Percentiles rank a stretch among this genome's conserved stretches.
These are phyloP conservation scores for Pseudogymnoascus sp. DNA, from an alignment of 2,329 filamentous ascomycete genomes.

Conservation along the genomic window DNA sequence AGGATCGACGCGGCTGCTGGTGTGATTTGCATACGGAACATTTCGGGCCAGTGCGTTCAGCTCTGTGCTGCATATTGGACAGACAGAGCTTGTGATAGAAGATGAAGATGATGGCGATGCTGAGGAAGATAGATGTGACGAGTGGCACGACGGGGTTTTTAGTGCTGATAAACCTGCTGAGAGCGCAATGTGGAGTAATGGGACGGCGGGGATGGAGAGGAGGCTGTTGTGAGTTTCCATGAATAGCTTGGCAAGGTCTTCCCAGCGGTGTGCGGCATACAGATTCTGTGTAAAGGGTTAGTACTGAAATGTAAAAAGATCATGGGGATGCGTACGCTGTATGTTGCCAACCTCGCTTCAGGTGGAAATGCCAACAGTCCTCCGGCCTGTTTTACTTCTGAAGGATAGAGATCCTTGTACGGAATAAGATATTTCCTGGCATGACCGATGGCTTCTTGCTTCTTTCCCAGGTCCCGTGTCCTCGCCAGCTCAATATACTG, in stretches of 20 bases:
- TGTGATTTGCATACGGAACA: conserved; percentile 92
- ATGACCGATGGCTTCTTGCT: conserved; percentile 70
- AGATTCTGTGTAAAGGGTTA: conserved; percentile 43
- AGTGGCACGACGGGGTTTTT: conserved; percentile 91
- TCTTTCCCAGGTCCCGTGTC: conserved; percentile 52
- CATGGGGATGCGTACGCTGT: conserved; percentile 20
- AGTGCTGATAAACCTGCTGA: conserved; percentile 87
- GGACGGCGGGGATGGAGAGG: conserved; percentile 70
- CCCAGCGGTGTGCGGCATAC: conserved; percentile 69
- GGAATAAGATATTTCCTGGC: conserved; percentile 73
- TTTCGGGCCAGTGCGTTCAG: conserved; percentile 82
- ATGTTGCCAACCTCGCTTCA: conserved; percentile 51
- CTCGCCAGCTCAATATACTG: conserved; percentile 91
- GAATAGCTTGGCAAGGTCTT: conserved; percentile 69
- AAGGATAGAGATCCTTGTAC: conserved; percentile 59
- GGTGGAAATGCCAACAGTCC: conserved; percentile 71
- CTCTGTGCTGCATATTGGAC: conserved; percentile 92
- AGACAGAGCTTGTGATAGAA: conserved; percentile 55
- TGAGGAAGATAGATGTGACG: conserved; percentile 27
- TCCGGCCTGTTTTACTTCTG: conserved; percentile 63
- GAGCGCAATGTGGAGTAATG: conserved; percentile 83
- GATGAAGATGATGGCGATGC: conserved; percentile 25
- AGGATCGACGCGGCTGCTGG: conserved; percentile 83
- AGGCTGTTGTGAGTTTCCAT: conserved; percentile 79
- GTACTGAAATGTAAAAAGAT: background rate